Conservation (phyloP, 2,329 filamentous ascomycete species). For the Cercospora sp. region DNA sequence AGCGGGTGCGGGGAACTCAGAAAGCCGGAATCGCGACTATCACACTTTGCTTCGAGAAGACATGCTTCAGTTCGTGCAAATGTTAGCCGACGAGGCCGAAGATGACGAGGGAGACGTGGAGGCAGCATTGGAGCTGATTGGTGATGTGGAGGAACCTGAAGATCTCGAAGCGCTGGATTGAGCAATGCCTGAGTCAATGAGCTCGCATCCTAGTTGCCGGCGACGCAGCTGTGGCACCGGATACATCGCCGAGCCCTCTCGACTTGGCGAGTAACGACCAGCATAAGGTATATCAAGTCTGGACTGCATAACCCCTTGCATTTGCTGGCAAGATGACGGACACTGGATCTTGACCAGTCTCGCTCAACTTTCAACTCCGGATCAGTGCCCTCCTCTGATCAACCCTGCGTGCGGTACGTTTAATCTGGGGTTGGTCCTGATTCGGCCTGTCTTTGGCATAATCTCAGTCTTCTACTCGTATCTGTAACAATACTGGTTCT, state of each 20-base stretch:
- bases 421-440: not conserved
- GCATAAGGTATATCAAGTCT: not conserved
- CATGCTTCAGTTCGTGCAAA: conserved; percentile 9
- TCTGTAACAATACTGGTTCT: conserved; percentile 19
- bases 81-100: conserved; percentile 11
- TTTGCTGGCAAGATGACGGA: not conserved
- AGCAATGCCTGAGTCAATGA: not conserved
- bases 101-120: conserved; percentile 7
- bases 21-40: not conserved
- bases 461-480: conserved; percentile 15
- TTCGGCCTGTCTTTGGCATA: not conserved
- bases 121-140: not conserved
- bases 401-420: not conserved
- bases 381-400: not conserved
- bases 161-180: conserved; percentile 9
- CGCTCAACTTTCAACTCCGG: not conserved
- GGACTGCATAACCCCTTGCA: not conserved
- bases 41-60: conserved; percentile 2
- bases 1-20: not conserved
- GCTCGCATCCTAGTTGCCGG: not conserved
- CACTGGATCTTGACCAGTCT: not conserved
- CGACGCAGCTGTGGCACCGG: not conserved
- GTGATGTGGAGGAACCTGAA: not conserved
- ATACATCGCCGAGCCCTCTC: not conserved
- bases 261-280: not conserved